A percentile compares a stretch with the other conserved stretches of the same genome.
Evolutionary conservation across 441 rosid genomes (phyloP).

Genomic region (Hypseocharis bilobata): DNA sequence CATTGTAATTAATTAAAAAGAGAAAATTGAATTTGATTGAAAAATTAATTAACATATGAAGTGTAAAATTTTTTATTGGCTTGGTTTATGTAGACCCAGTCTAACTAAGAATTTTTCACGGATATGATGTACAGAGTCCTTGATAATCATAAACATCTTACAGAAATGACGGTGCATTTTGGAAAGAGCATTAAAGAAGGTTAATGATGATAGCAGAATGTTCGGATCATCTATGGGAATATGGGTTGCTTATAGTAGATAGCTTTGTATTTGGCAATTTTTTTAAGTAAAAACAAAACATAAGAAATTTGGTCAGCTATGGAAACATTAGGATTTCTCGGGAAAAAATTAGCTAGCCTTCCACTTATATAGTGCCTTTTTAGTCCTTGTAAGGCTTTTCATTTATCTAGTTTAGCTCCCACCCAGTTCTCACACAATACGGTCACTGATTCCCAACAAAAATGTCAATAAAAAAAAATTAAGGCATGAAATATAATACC

Average conservation of each 20-base stretch:
- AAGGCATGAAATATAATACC: slow-evolving; percentile 31
- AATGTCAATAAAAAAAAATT: background rate
- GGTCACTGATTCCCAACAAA: background rate
- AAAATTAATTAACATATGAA: too few relatives aligned
- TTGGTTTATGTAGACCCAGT: too few relatives aligned
- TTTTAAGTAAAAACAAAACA: too few relatives aligned
- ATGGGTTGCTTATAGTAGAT: background rate
- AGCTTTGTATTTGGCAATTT: background rate
- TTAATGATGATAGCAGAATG: background rate
- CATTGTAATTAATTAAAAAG: too few relatives aligned
- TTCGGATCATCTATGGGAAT: background rate
- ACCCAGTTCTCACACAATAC: background rate
- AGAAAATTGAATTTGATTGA: too few relatives aligned
- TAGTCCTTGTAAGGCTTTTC: background rate
- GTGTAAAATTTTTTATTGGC: too few relatives aligned
- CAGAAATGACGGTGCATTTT: background rate
- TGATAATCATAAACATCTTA: background rate
- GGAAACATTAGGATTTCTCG: background rate
- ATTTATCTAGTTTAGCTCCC: background rate
- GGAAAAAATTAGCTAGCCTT: background rate
- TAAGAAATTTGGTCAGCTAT: background rate
- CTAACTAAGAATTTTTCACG: too few relatives aligned
- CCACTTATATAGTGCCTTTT: background rate
- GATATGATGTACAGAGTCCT: background rate
- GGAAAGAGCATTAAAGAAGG: background rate